These are phyloP conservation scores for Orbilia oligospora DNA, from an alignment of 2,329 filamentous ascomycete species.

Conservation along the genomic window DNA sequence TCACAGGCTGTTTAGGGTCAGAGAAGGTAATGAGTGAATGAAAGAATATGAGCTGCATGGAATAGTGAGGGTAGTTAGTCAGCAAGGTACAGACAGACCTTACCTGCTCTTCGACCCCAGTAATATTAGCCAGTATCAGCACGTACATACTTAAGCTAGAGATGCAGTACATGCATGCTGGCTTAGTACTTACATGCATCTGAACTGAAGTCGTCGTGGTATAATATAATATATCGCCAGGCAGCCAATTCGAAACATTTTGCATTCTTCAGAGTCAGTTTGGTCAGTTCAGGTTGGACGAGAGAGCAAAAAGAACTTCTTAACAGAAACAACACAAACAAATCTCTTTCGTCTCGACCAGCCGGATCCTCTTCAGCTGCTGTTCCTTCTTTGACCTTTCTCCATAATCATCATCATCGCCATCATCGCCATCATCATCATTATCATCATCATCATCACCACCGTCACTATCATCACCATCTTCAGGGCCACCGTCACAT, in stretches of 20 bases:
- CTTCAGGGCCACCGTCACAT: background rate
- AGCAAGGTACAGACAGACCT: slow-evolving; percentile 1
- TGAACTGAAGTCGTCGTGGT: background rate
- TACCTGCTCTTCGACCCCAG: background rate
- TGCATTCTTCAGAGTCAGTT: slow-evolving; percentile 1
- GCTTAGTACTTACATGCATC: no score
- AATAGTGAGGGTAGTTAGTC: slow-evolving; percentile 2
- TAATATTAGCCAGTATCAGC: background rate
- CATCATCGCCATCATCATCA: background rate
- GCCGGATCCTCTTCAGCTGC: background rate
- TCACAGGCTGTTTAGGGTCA: background rate
- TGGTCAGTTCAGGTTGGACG: background rate
- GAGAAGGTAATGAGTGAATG: background rate
- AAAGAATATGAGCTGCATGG: no score
- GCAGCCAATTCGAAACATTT: background rate
- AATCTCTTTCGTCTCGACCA: background rate
- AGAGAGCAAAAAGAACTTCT: slow-evolving; percentile 17
- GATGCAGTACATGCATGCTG: no score
- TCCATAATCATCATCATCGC: background rate
- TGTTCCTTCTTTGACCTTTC: background rate
- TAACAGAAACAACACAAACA: slow-evolving; percentile 32
- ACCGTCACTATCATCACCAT: background rate
- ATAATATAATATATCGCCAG: slow-evolving; percentile 20
- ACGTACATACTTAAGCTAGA: no score
- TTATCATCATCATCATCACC: background rate